phyloP scores from a whole-genome alignment of 2,329 filamentous ascomycete genomes.

The Apiospora saccharicola region DNA sequence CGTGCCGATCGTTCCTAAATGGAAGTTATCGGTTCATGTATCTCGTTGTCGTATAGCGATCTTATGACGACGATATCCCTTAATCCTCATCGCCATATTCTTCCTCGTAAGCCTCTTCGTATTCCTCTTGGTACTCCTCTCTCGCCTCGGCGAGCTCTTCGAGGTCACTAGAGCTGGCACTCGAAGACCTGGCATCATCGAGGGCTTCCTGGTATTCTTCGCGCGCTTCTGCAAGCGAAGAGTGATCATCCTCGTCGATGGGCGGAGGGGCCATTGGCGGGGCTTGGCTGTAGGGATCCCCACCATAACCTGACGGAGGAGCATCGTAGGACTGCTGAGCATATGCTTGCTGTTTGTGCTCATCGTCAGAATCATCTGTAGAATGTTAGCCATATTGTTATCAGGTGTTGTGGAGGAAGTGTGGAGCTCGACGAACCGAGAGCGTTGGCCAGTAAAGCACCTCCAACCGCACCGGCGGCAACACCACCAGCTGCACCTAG shows the following conservation, averaged over 20 bases:
- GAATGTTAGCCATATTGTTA: background rate
- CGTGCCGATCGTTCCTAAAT: background rate
- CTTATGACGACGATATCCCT: background rate
- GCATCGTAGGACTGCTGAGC: constrained; percentile 26
- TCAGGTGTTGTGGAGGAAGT: background rate
- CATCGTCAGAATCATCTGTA: constrained; percentile 42
- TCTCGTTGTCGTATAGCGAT: background rate
- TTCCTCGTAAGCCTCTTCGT: constrained; percentile 48
- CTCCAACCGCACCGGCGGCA: constrained; percentile 62
- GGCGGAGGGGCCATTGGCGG: constrained; percentile 14
- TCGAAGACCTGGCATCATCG: constrained; percentile 43
- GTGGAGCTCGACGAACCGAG: constrained; percentile 50
- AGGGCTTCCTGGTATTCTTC: constrained; percentile 55
- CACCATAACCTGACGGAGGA: constrained; percentile 31
- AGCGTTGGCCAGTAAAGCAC: constrained; percentile 63
- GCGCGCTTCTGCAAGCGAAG: constrained; percentile 45
- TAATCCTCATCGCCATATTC: constrained; percentile 27
- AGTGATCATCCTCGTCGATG: constrained; percentile 28
- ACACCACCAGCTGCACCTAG: constrained; percentile 65
- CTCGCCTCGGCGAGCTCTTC: constrained; percentile 56
- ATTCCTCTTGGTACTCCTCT: constrained; percentile 58
- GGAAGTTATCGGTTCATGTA: background rate
- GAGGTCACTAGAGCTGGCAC: constrained; percentile 48
- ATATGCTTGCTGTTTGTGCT: constrained; percentile 26
- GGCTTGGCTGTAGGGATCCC: constrained; percentile 10